Percentiles rank a stretch among this genome's conserved stretches.
Evolutionary conservation across 2,329 filamentous ascomycete genomes (phyloP).

Genomic region (Neocucurbitaria cava): DNA sequence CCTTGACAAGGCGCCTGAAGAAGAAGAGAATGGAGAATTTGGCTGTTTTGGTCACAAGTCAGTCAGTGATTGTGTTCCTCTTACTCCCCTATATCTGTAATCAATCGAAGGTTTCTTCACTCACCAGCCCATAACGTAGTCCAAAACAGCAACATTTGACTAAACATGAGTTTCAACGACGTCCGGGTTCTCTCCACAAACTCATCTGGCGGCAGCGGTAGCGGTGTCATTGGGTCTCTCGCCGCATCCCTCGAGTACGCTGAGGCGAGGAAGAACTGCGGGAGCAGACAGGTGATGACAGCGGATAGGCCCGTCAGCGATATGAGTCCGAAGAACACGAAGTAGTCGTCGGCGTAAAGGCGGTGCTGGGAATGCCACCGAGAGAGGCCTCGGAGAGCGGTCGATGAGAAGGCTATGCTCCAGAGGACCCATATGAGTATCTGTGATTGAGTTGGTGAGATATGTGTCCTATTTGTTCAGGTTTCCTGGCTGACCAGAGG

Average conservation of each 20-base stretch:
- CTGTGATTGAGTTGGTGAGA: not conserved
- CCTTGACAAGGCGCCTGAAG: constrained; percentile 1
- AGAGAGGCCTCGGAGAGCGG: not conserved
- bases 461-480: too few relatives aligned
- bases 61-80: too few relatives aligned
- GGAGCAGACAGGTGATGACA: constrained; percentile 3
- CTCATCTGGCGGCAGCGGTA: constrained; percentile 1
- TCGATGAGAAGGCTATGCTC: not conserved
- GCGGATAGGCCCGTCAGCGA: not conserved
- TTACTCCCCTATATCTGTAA: too few relatives aligned
- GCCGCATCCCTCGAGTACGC: constrained; percentile 2
- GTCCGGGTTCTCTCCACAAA: constrained; percentile 1
- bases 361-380: constrained; percentile 1
- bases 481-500: too few relatives aligned
- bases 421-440: not conserved
- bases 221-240: not conserved
- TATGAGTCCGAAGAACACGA: constrained; percentile 3
- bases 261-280: constrained; percentile 6
- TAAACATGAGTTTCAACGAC: constrained; percentile 9
- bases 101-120: too few relatives aligned
- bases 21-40: constrained; percentile 6
- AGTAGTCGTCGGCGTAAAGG: not conserved
- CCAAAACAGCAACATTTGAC: constrained; percentile 14
- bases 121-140: constrained; percentile 9
- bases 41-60: not conserved